Evolutionary conservation across 2,329 filamentous ascomycete genomes (phyloP), one percentile per base, ranked within the genome.

Genomic region (Colletotrichum sp.): DNA sequence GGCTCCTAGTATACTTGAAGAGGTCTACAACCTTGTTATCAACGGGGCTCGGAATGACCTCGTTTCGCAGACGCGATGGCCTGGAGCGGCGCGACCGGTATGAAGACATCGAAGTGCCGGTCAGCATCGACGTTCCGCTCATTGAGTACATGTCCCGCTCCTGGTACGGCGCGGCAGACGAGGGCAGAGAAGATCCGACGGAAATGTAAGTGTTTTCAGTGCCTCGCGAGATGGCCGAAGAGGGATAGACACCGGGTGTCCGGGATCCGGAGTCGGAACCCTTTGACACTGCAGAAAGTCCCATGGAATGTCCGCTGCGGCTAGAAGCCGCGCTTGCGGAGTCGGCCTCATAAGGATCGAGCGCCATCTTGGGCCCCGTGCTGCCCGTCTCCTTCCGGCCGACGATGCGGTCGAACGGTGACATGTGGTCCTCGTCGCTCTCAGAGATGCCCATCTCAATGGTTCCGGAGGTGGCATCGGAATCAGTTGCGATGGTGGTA

Each of bases 1-100:
- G 92, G 59, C 94, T 93, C 71, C 95, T 93, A 5, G 94, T 96
- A 81, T 93, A 96, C 36, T 96, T 95, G 86, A 99, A 98, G 1
- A 99, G 87, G 78, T 98, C 96, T 73, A 94, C 87, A 6, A 94
- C 88, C 76, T 92, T 92, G 78, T 90, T 89, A 12, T 96, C 94
- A 34, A 95, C 92, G 0, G 96, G 95, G 79, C 95, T 98, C 39
- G 92, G 90, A 2, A 95, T 88, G 3, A 98, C 90, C 82, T 98
- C 95, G 79, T 98, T 93, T 32, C 95, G 92, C 64, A 98, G 86
- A 26, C 93, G 91, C 18, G 96, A 98, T 1, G 92, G 90, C 79
- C 84, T 85, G 62, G 87, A 84, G 18, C 84, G 86, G 63, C 84
- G 84, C 8, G 86, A 86, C 36, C 85, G 85, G 18, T 88, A 88